Conservation (phyloP, 495 filamentous ascomycete species). For the Aspergillus funiculosus region DNA sequence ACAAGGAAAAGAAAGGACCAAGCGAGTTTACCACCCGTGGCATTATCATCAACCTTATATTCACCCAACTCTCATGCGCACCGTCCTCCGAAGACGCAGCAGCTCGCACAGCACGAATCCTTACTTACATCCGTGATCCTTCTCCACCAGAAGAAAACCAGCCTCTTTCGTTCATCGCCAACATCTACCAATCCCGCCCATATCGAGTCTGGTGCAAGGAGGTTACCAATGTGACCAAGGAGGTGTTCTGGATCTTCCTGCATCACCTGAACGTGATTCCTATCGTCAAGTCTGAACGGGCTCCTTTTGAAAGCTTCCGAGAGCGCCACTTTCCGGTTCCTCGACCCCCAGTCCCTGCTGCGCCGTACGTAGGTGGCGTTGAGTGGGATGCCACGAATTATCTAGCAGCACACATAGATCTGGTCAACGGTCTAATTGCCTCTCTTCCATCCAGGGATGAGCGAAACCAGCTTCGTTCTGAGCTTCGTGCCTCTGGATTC, state of each 20-base stretch:
- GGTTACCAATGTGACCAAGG: slow-evolving; percentile 85
- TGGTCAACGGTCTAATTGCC: slow-evolving; percentile 87
- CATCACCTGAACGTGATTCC: slow-evolving; percentile 87
- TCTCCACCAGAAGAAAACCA: slow-evolving; percentile 64
- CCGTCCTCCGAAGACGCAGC: slow-evolving; percentile 44
- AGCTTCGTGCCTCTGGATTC: slow-evolving; percentile 79
- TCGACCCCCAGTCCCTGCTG: slow-evolving; percentile 84
- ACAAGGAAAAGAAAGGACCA: slow-evolving; percentile 93
- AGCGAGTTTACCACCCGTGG: slow-evolving; percentile 90
- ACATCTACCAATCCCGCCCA: slow-evolving; percentile 80
- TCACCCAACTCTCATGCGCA: slow-evolving; percentile 69
- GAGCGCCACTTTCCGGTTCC: slow-evolving; percentile 78
- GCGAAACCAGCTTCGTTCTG: slow-evolving; percentile 70
- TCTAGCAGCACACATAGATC: slow-evolving; percentile 82
- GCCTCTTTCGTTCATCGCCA: slow-evolving; percentile 77
- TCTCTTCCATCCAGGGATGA: slow-evolving; percentile 64
- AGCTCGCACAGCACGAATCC: slow-evolving; percentile 58
- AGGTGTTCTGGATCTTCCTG: slow-evolving; percentile 99
- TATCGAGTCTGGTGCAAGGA: slow-evolving; percentile 95
- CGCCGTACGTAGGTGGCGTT: slow-evolving; percentile 94
- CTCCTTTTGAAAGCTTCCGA: slow-evolving; percentile 25
- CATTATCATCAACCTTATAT: slow-evolving; percentile 79
- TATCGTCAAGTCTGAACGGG: slow-evolving; percentile 28
- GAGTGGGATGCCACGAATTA: slow-evolving; percentile 99
- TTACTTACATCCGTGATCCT: slow-evolving; percentile 78